Percentiles rank a stretch among this genome's conserved stretches.
Conservation (phyloP, 1,284 basidiomycete species). For the Rhodotorula sp. region DNA sequence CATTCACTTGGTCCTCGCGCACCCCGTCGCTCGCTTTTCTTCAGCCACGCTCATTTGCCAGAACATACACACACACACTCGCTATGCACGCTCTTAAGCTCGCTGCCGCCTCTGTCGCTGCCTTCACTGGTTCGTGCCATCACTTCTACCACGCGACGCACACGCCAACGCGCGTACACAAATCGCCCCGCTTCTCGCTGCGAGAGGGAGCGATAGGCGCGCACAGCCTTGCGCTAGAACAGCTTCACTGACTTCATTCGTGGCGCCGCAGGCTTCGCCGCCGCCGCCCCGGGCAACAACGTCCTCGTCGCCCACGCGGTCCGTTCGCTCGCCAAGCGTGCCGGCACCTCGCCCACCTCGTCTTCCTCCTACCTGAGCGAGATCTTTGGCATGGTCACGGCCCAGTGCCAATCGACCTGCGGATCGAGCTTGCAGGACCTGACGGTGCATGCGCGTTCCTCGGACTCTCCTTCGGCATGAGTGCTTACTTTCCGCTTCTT, state of each 20-base stretch:
- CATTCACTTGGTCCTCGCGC: background rate
- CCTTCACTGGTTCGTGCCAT: no score
- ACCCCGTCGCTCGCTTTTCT: no score
- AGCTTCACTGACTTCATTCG: background rate
- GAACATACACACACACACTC: no score
- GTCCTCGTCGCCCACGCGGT: conserved; percentile 7
- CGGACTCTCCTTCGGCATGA: background rate
- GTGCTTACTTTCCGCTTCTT: background rate
- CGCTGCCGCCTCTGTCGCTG: background rate
- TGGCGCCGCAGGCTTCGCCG: conserved; percentile 6
- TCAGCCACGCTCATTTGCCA: no score
- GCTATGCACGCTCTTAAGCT: no score
- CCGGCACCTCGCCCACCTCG: conserved; percentile 1
- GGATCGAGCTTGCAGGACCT: conserved; percentile 12
- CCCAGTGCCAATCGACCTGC: conserved; percentile 12
- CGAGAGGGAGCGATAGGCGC: no score
- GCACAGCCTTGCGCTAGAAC: no score
- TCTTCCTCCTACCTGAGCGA: conserved; percentile 24
- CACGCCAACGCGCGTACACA: no score
- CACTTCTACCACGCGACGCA: no score
- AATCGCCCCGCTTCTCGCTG: no score
- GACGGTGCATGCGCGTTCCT: conserved; percentile 11
- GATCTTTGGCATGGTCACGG: conserved; percentile 14
- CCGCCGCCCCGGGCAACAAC: conserved; percentile 4
- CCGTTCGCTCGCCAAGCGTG: conserved; percentile 10